These are phyloP conservation scores for Chaetothyriales sp. DNA, from an alignment of 2,329 filamentous ascomycete species.

Conservation along the genomic window DNA sequence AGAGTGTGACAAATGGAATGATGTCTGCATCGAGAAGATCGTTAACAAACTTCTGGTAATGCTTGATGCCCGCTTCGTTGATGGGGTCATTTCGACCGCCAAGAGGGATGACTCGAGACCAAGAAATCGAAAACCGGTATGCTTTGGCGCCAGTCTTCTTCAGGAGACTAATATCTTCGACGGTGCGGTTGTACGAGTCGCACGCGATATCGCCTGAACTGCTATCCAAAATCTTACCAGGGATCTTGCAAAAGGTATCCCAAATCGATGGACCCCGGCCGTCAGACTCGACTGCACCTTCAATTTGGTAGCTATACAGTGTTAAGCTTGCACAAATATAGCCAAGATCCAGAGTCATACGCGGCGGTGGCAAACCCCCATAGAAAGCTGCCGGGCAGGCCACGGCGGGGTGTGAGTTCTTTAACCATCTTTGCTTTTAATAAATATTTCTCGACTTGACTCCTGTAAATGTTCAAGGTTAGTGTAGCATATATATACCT, in stretches of 20 bases:
- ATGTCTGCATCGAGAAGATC: slow-evolving; percentile 65
- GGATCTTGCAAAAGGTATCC: slow-evolving; percentile 73
- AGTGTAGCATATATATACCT: background rate
- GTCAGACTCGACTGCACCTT: slow-evolving; percentile 60
- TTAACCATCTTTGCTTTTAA: slow-evolving; percentile 7
- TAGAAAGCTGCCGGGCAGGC: slow-evolving; percentile 54
- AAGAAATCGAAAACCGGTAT: slow-evolving; percentile 77
- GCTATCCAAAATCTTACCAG: slow-evolving; percentile 70
- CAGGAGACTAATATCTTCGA: slow-evolving; percentile 63
- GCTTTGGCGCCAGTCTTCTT: slow-evolving; percentile 58
- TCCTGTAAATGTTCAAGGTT: background rate
- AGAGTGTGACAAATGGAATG: slow-evolving; percentile 66
- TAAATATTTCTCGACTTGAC: too few relatives aligned
- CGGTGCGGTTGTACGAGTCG: slow-evolving; percentile 71
- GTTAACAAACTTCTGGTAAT: slow-evolving; percentile 68
- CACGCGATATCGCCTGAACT: slow-evolving; percentile 65
- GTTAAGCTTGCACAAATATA: background rate
- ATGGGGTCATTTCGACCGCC: slow-evolving; percentile 69
- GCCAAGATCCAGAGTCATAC: slow-evolving; percentile 33
- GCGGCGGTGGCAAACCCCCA: slow-evolving; percentile 72
- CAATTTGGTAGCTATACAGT: slow-evolving; percentile 63
- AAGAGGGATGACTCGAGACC: slow-evolving; percentile 71
- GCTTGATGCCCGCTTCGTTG: slow-evolving; percentile 63
- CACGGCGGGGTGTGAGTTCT: slow-evolving; percentile 17
- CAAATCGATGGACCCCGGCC: slow-evolving; percentile 74